These are phyloP conservation scores for Nannochloris sp. DNA, from an alignment of 139 green algal genomes.

Conservation along the genomic window DNA sequence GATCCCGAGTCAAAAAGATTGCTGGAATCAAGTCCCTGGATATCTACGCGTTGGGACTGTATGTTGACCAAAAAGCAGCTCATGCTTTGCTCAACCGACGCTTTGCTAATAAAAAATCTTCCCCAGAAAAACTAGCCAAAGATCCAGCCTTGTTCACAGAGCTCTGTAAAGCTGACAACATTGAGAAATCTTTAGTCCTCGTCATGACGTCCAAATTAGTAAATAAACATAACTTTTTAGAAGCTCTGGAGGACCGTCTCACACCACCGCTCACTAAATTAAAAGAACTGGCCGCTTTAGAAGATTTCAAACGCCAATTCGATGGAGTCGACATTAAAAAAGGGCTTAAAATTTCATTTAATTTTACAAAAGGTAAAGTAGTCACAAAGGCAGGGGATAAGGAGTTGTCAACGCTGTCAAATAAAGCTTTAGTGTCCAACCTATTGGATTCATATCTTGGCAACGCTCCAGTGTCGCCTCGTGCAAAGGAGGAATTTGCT, in stretches of 20 bases:
- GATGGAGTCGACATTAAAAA: constrained; percentile 1
- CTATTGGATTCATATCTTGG: constrained; percentile 7
- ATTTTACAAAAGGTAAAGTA: neutral
- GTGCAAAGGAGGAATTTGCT: constrained; percentile 1
- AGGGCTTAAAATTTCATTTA: constrained; percentile 6
- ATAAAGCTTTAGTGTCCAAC: neutral
- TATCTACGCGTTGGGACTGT: constrained; percentile 16
- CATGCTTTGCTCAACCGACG: neutral
- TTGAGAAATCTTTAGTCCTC: neutral
- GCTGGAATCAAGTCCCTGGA: constrained; percentile 15
- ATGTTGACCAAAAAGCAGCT: constrained; percentile 3
- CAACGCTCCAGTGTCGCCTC: neutral
- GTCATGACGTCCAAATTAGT: constrained; percentile 3
- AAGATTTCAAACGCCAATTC: neutral
- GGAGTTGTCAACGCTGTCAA: neutral
- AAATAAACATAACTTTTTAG: constrained; percentile 1
- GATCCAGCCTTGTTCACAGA: neutral
- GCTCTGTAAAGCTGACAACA: neutral
- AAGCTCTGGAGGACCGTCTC: constrained; percentile 1
- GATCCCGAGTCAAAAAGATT: constrained; percentile 1
- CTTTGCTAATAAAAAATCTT: neutral
- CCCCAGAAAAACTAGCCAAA: neutral
- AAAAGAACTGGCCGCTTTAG: neutral
- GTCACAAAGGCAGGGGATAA: neutral
- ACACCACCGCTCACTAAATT: neutral